Evolutionary conservation across 306 rosid species (phyloP).

Genomic region (Medicago ruthenica): DNA sequence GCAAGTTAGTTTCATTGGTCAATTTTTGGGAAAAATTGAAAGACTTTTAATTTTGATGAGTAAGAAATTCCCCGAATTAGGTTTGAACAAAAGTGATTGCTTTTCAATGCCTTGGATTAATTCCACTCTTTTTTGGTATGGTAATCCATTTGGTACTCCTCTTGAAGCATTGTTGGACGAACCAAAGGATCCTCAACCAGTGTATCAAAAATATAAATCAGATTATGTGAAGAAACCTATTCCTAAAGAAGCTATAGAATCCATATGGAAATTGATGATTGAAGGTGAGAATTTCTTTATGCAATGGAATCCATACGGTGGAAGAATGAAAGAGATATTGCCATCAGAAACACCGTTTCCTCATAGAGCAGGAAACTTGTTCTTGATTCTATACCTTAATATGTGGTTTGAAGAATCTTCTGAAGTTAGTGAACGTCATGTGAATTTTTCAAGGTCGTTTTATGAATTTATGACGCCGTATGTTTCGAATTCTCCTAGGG

Average conservation of each 20-base stretch:
- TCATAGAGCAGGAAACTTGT: conserved; percentile 53
- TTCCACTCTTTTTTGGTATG: conserved; percentile 36
- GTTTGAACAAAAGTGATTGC: conserved; percentile 49
- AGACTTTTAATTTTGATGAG: conserved; percentile 41
- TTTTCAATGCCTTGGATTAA: conserved; percentile 54
- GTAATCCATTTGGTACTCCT: conserved; percentile 26
- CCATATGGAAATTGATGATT: conserved; percentile 33
- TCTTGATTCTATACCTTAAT: conserved; percentile 1
- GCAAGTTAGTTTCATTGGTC: conserved; percentile 42
- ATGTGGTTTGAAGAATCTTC: conserved; percentile 18
- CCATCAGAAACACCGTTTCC: conserved; percentile 44
- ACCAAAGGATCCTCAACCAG: fast-evolving
- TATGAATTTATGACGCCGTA: conserved; percentile 11
- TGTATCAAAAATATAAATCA: background rate
- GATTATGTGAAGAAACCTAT: conserved; percentile 46
- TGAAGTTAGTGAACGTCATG: background rate
- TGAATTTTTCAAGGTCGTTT: conserved; percentile 22
- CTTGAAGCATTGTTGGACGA: background rate
- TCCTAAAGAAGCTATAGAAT: conserved; percentile 25
- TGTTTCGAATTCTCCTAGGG: conserved; percentile 43
- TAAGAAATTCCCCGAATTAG: conserved; percentile 53
- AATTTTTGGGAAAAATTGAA: conserved; percentile 44
- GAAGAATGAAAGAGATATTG: conserved; percentile 40
- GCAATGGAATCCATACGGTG: conserved; percentile 54
- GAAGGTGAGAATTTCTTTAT: background rate